These are phyloP conservation scores for Fusarium incarnatum DNA, from an alignment of 2,329 filamentous ascomycete genomes.

Conservation along the genomic window DNA sequence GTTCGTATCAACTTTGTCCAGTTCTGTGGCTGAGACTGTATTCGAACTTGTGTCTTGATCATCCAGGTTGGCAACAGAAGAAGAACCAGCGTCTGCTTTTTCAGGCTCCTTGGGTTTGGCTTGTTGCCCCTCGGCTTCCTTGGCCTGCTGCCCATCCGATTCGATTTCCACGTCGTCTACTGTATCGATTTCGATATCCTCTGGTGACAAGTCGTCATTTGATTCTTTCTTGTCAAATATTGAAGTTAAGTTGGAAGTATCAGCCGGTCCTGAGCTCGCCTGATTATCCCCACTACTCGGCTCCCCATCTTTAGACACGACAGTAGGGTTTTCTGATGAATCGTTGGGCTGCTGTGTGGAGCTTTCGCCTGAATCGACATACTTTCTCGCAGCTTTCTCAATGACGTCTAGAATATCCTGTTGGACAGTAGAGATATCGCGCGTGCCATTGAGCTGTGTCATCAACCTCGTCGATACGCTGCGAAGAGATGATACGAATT, in stretches of 20 bases:
- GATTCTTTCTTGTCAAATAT: constrained; percentile 26
- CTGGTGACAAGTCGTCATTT: constrained; percentile 52
- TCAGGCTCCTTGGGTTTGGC: constrained; percentile 5
- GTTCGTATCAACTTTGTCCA: constrained; percentile 26
- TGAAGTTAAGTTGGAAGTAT: background rate
- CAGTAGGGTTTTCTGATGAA: constrained; percentile 11
- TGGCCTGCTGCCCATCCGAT: constrained; percentile 39
- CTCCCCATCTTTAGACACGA: constrained; percentile 13
- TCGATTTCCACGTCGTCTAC: constrained; percentile 46
- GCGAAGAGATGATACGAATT: constrained; percentile 52
- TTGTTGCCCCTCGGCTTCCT: constrained; percentile 21
- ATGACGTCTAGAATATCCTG: constrained; percentile 64
- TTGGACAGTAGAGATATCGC: constrained; percentile 51
- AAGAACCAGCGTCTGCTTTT: background rate
- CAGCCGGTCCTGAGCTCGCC: constrained; percentile 2
- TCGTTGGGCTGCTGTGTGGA: constrained; percentile 30
- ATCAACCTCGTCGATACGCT: constrained; percentile 58
- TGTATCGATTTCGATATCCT: constrained; percentile 62
- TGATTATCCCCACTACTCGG: constrained; percentile 3
- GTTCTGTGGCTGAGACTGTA: background rate
- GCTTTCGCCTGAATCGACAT: constrained; percentile 56
- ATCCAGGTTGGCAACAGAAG: background rate
- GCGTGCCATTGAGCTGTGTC: constrained; percentile 54
- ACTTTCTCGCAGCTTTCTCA: constrained; percentile 63
- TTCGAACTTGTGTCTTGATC: background rate